Percentiles rank a stretch among this genome's conserved stretches.
These are phyloP conservation scores for Heterobasidion parviporum DNA, from an alignment of 1,284 basidiomycete genomes.

Conservation along the genomic window DNA sequence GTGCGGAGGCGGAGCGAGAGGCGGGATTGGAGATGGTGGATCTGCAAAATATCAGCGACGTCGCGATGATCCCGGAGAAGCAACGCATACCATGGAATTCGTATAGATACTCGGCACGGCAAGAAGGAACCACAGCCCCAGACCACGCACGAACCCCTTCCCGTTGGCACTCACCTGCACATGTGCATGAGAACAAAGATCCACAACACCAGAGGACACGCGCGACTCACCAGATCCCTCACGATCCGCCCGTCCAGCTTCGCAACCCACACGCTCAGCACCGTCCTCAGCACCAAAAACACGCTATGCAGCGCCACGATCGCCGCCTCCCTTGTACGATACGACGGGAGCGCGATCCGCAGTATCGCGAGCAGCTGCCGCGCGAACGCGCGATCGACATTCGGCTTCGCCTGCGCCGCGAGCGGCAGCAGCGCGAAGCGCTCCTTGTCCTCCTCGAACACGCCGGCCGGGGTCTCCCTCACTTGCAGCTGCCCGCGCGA, in stretches of 20 bases:
- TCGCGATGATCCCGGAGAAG: too few relatives aligned
- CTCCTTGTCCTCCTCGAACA: slow-evolving; percentile 36
- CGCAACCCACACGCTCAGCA: slow-evolving; percentile 84
- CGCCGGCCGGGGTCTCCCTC: slow-evolving; percentile 29
- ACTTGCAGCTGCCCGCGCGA: slow-evolving; percentile 22
- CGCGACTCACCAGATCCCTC: slow-evolving; percentile 61
- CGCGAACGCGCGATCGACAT: slow-evolving; percentile 75
- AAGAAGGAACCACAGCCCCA: slow-evolving; percentile 86
- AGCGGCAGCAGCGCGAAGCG: slow-evolving; percentile 48
- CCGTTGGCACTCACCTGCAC: slow-evolving; percentile 72
- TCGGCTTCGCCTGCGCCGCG: slow-evolving; percentile 41
- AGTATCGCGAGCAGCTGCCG: slow-evolving; percentile 74
- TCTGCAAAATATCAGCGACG: slow-evolving; percentile 33
- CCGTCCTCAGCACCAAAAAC: slow-evolving; percentile 84
- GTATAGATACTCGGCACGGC: slow-evolving; percentile 94
- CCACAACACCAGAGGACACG: not conserved
- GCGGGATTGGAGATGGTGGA: slow-evolving; percentile 87
- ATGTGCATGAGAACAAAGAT: not conserved
- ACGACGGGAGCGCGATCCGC: slow-evolving; percentile 68
- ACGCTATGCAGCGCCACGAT: slow-evolving; percentile 77
- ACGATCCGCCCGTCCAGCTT: slow-evolving; percentile 88
- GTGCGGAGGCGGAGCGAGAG: slow-evolving; percentile 82
- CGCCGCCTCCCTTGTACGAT: slow-evolving; percentile 68
- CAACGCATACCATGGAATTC: slow-evolving; percentile 88
- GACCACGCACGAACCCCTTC: slow-evolving; percentile 75